Base-by-base conservation (phyloP, 306 rosid genomes). In the Cucumis melo region DNA sequence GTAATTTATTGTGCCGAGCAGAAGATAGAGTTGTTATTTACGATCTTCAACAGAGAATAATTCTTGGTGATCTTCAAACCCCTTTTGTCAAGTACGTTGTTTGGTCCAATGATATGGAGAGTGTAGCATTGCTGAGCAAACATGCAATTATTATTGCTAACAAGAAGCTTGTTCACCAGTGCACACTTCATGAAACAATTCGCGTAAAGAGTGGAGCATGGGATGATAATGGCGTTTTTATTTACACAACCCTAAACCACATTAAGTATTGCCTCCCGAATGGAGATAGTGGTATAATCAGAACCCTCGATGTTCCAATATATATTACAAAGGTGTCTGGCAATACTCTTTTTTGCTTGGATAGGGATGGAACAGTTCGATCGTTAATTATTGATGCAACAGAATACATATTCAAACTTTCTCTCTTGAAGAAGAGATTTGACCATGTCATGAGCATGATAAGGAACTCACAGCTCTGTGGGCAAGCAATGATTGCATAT, bases 201-300 rank as follows among this genome's bases (percentile, higher is more conserved):
- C 98, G 98, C 36, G 93, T 93, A 56, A 93, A 93, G 82, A 93
- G 97, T 78, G 98, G 98, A 78, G 96, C 87, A 24, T 93, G 98
- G 98, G 98, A 93, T 86, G 98, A 91, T 83, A 91, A 88, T 70
- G 97, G 98, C n/a, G 89, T 93, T 79, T 91, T 93, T 81, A 93
- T 93, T 58, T 93, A 93, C 81, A 87, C 98, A 0, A 93, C 98
- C 32, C 83, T 93, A 64, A 93, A 93, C 80, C 98, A 93, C 81
- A 88, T 93, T 32, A 93, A 93, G 77, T 93, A 93, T 72, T 93
- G 97, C 80, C 95, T 93, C 10, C 91, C 98, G 53, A 93, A 89
- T 79, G 98, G 98, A 44, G 98, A 93, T 82, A 88, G 86, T 83
- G 98, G 98, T 77, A 93, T 93, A 83, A 88, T 93, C 58, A 87